These are phyloP conservation scores for Apostasia shenzhenica DNA, from an alignment of 106 monocot genomes.

Conservation along the genomic window DNA sequence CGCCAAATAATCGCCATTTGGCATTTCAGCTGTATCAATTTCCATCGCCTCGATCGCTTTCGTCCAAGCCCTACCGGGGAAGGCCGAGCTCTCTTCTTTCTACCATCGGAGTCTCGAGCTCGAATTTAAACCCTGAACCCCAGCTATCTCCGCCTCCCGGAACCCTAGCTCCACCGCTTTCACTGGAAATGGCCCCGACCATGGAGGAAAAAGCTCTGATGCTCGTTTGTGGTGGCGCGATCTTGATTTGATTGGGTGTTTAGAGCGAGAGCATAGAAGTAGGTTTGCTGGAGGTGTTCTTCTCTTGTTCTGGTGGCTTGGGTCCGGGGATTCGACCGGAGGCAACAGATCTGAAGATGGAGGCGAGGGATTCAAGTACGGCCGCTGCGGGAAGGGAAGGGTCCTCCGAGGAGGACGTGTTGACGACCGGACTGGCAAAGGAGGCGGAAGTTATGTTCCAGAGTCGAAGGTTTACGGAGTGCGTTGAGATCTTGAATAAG, in stretches of 20 bases:
- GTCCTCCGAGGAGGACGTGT: slow-evolving; percentile 14
- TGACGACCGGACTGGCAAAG: slow-evolving; percentile 18
- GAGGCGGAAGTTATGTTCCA: slow-evolving; percentile 34
- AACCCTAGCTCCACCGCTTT: slow-evolving; percentile 7
- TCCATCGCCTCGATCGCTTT: too few species aligned
- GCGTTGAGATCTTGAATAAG: slow-evolving; percentile 29
- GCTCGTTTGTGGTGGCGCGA: neutral
- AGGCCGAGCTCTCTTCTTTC: too few species aligned
- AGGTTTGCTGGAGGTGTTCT: neutral
- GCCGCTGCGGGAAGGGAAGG: slow-evolving; percentile 14
- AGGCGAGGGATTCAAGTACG: slow-evolving; percentile 10
- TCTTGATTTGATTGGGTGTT: slow-evolving; percentile 1
- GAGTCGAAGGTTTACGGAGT: slow-evolving; percentile 30
- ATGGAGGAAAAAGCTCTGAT: slow-evolving; percentile 5
- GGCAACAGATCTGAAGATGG: slow-evolving; percentile 16
- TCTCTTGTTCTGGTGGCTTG: neutral
- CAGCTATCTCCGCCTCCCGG: neutral
- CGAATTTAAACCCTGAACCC: neutral
- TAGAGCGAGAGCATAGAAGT: neutral
- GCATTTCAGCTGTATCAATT: too few species aligned
- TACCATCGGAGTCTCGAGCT: neutral
- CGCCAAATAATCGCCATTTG: too few species aligned
- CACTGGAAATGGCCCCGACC: neutral
- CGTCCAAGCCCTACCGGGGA: too few species aligned
- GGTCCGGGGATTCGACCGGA: slow-evolving; percentile 3